A percentile compares a stretch with the other conserved stretches of the same genome.
phyloP scores from a whole-genome alignment of 2,329 filamentous ascomycete genomes.

The Fragosphaeria purpurea region DNA sequence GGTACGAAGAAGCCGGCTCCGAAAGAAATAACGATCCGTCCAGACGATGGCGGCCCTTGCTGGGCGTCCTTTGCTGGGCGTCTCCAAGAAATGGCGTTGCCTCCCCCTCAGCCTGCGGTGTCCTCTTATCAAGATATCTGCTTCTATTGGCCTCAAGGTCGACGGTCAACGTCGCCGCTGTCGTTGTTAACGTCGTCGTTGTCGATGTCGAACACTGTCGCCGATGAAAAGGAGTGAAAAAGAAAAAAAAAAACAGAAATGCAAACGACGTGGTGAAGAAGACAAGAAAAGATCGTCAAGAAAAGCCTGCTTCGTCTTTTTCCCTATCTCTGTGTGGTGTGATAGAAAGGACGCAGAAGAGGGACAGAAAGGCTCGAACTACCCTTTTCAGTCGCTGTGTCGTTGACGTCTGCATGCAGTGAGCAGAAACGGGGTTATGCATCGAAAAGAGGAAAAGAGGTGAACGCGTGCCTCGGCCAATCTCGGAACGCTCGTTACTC shows the following conservation, averaged over 20 bases:
- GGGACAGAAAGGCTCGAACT: neutral
- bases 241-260: neutral
- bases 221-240: neutral
- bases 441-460: too few species aligned
- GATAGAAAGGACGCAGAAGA: neutral
- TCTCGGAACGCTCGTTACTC: slow-evolving; percentile 3
- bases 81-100: neutral
- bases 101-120: neutral
- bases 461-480: slow-evolving; percentile 1
- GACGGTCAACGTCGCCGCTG: too few species aligned
- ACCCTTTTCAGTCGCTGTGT: neutral
- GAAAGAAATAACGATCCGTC: too few species aligned
- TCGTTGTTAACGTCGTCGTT: too few species aligned
- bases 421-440: too few species aligned
- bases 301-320: too few species aligned
- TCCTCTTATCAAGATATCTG: neutral
- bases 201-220: neutral
- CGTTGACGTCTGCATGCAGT: neutral
- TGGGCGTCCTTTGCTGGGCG: too few species aligned
- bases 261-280: too few species aligned
- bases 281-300: too few species aligned
- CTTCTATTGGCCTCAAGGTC: too few species aligned
- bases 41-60: too few species aligned
- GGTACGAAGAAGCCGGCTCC: neutral
- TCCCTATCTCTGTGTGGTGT: neutral